Base-by-base conservation (phyloP, 495 filamentous ascomycete species). In the Aspergillus kassunensis region DNA sequence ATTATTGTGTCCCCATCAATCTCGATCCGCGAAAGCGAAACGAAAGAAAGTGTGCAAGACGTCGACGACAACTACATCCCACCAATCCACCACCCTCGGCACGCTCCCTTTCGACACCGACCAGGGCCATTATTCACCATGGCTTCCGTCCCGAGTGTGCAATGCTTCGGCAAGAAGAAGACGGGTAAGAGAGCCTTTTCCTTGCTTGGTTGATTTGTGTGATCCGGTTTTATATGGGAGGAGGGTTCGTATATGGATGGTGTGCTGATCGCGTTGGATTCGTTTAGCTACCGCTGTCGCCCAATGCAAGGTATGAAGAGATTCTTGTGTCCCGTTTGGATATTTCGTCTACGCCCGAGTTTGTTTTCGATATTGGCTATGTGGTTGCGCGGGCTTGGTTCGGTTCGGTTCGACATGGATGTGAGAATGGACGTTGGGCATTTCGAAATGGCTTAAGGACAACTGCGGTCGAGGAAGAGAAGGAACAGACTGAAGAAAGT, bases 161-260 rank as follows among this genome's bases (percentile, higher is more conserved):
- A 92, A 82, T 93, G 88, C 85, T 92, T 92, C 85, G 89, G 89
- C 82, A 91, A 90, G 79, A 89, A 90, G 82, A 89, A 89, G 82
- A 89, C 86, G 65, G 85, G 83, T 83, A 77, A 68, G n/a, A n/a
- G n/a, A n/a, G 68, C 62, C 49, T 48, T 39, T 49, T 39, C 31
- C 21, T 42, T 13, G 45, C 44, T 48, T 54, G 34, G 24, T 23
- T n/a, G 19, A 35, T 50, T 53, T 34, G 13, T 24, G 8, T 2
- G 40, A 47, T 33, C 7, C 37, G 19, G 31, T 44, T 45, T 6
- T 31, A 45, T 36, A 39, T 39, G 15, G n/a, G n/a, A n/a, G n/a
- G n/a, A n/a, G n/a, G n/a, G n/a, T n/a, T n/a, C n/a, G n/a, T n/a
- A n/a, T n/a, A n/a, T n/a, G n/a, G n/a, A n/a, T n/a, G n/a, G n/a